Percentiles rank a stretch among this genome's conserved stretches.
phyloP scores from a whole-genome alignment of 2,329 filamentous ascomycete species.

The Neofusicoccum sp. region DNA sequence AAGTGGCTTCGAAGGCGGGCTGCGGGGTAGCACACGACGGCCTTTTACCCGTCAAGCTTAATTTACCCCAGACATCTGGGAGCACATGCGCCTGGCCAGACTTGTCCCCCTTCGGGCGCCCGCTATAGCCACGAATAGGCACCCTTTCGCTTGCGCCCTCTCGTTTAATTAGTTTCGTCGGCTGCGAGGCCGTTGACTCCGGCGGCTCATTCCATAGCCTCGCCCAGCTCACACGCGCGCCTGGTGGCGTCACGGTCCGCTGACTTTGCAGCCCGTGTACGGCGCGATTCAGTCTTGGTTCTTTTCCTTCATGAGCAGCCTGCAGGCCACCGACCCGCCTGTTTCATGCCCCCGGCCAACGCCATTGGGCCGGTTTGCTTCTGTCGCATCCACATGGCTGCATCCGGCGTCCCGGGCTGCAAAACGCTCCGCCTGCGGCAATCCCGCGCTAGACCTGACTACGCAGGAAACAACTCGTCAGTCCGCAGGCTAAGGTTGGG shows the following conservation, averaged over 20 bases:
- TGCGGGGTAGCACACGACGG: constrained; percentile 7
- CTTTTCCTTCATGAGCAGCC: background rate
- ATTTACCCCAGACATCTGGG: constrained; percentile 8
- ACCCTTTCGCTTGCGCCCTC: background rate
- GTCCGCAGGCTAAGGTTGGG: constrained; percentile 5
- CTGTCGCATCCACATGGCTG: background rate
- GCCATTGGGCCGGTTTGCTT: background rate
- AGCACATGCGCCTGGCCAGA: background rate
- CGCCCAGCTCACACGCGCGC: background rate
- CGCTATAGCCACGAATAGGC: constrained; percentile 9
- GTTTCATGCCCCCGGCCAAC: background rate
- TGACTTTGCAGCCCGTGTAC: constrained; percentile 5
- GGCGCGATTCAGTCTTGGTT: constrained; percentile 5
- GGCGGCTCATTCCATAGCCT: constrained; percentile 6
- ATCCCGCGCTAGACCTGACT: background rate
- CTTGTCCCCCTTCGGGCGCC: background rate
- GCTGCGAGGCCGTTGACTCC: background rate
- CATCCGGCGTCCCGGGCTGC: background rate
- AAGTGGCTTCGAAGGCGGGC: constrained; percentile 5
- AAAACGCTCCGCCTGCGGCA: constrained; percentile 1
- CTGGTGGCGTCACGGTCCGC: constrained; percentile 7
- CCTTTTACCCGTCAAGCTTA: constrained; percentile 12
- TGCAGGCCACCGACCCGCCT: constrained; percentile 2
- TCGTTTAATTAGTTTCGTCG: constrained; percentile 5
- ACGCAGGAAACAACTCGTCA: background rate